phyloP scores from a whole-genome alignment of 1,284 basidiomycete genomes.

The Ceratobasidium sp. region DNA sequence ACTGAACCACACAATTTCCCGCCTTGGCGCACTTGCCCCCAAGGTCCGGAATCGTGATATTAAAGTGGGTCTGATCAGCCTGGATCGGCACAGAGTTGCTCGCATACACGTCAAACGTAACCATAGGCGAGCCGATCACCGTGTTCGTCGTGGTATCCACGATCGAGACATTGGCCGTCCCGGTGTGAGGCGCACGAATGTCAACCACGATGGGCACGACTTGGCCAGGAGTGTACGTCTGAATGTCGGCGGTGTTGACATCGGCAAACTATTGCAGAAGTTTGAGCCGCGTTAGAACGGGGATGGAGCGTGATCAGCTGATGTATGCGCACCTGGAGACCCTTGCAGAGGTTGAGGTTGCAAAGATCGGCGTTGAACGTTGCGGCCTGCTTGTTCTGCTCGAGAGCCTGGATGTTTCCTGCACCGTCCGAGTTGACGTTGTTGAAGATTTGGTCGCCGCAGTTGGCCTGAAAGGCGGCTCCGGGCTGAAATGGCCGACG shows the following conservation, averaged over 20 bases:
- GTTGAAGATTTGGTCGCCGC: slow-evolving; percentile 33
- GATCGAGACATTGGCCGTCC: slow-evolving; percentile 33
- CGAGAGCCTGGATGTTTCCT: slow-evolving; percentile 19
- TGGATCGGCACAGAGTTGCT: not conserved
- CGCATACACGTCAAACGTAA: not conserved
- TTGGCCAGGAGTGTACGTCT: slow-evolving; percentile 25
- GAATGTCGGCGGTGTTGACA: slow-evolving; percentile 24
- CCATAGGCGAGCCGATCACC: slow-evolving; percentile 46
- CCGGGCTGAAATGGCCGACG: slow-evolving; percentile 16
- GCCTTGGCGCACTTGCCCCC: slow-evolving; percentile 44
- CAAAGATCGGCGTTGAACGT: slow-evolving; percentile 14
- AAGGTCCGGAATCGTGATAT: slow-evolving; percentile 46
- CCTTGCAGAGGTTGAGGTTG: slow-evolving; percentile 33
- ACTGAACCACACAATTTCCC: slow-evolving; percentile 46
- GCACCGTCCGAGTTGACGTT: slow-evolving; percentile 22
- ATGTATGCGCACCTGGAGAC: slow-evolving; percentile 17
- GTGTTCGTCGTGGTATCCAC: slow-evolving; percentile 47
- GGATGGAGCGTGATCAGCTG: no score
- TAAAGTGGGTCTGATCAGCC: slow-evolving; percentile 37
- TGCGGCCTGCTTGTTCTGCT: slow-evolving; percentile 7
- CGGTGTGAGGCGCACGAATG: slow-evolving; percentile 32
- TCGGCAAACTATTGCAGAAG: slow-evolving; percentile 24
- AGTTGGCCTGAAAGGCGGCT: slow-evolving; percentile 21
- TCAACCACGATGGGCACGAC: slow-evolving; percentile 18
- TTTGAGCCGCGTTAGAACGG: not conserved